phyloP scores from a whole-genome alignment of 2,329 filamentous ascomycete genomes.

The Pseudopyricularia javanii region DNA sequence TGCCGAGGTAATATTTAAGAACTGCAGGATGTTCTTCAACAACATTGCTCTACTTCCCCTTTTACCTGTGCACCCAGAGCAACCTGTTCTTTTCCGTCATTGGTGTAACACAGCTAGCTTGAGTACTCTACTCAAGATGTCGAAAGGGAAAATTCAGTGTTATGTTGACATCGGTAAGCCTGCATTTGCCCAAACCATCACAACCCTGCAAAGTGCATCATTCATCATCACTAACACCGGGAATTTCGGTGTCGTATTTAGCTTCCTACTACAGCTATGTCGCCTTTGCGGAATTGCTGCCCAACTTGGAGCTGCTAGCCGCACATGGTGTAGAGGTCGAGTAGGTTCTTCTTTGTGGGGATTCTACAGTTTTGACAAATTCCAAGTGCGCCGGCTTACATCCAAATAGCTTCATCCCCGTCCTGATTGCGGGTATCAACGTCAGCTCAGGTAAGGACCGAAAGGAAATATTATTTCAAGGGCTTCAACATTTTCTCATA shows the following conservation, averaged over 20 bases:
- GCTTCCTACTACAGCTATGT: constrained; percentile 54
- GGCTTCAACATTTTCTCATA: too few species aligned
- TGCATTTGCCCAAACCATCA: too few species aligned
- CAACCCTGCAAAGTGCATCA: neutral
- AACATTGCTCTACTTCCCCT: too few species aligned
- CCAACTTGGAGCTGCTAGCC: constrained; percentile 39
- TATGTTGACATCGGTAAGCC: constrained; percentile 56
- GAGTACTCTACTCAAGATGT: neutral
- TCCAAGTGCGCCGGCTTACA: neutral
- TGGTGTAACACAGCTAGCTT: neutral
- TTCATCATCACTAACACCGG: neutral
- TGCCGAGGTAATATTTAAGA: too few species aligned
- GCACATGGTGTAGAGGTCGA: constrained; percentile 52
- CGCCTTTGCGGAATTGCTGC: constrained; percentile 42
- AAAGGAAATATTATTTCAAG: neutral
- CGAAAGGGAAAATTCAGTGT: constrained; percentile 8
- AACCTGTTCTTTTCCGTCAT: neutral
- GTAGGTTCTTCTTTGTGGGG: constrained; percentile 29
- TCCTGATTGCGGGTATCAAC: constrained; percentile 60
- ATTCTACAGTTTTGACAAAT: neutral
- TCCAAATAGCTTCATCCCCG: constrained; percentile 40
- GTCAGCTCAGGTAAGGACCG: constrained; percentile 34
- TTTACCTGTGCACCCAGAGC: neutral
- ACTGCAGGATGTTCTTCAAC: too few species aligned
- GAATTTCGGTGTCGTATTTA: constrained; percentile 17